phyloP scores from a whole-genome alignment of 345 rosid genomes.

The Linum usitatissimum region DNA sequence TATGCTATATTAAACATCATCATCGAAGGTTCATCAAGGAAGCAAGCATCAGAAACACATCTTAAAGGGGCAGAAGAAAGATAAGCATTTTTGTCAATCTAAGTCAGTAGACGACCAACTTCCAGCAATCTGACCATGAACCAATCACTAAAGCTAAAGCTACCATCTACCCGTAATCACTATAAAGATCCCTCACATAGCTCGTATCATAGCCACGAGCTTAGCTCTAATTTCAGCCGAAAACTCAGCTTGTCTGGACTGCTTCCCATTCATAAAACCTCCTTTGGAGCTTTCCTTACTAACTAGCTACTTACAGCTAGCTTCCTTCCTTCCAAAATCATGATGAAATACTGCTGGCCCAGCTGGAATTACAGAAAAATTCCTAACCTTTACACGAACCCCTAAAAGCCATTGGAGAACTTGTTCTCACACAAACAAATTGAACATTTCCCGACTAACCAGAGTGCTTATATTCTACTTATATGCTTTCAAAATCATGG shows the following conservation, averaged over 20 bases:
- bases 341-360: too few species aligned
- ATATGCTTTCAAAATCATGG: too few species aligned
- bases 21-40: not conserved
- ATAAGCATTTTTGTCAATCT: not conserved
- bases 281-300: not conserved
- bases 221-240: not conserved
- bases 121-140: not conserved
- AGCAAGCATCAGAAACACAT: not conserved
- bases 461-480: too few species aligned
- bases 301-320: too few species aligned
- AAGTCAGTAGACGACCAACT: not conserved
- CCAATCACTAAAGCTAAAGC: not conserved
- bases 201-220: not conserved
- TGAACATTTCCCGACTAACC: too few species aligned
- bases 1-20: too few species aligned
- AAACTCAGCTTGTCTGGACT: not conserved
- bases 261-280: not conserved
- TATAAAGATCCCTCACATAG: too few species aligned
- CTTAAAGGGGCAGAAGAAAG: not conserved
- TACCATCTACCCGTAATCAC: not conserved
- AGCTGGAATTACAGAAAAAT: too few species aligned
- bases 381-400: too few species aligned
- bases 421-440: too few species aligned
- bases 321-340: too few species aligned
- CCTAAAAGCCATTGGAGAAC: too few species aligned